Evolutionary conservation across 768 basidiomycete species (phyloP).

Genomic region (Imleria badia): DNA sequence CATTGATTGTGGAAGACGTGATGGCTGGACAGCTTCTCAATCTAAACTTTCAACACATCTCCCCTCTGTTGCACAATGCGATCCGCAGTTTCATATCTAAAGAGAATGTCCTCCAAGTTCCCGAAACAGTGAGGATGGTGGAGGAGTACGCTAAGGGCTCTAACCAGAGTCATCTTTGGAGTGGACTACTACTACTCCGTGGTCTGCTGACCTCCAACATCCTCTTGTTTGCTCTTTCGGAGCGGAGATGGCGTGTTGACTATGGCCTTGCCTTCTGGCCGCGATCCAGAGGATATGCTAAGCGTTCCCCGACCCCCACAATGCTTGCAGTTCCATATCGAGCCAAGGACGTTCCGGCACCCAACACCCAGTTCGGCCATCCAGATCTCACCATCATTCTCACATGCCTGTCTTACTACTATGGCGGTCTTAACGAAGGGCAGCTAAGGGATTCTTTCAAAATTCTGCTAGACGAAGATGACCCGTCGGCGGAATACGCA

Average conservation of each 20-base stretch:
- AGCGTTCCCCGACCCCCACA: background rate
- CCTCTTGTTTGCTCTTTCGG: background rate
- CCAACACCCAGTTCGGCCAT: slow-evolving; percentile 35
- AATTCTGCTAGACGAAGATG: background rate
- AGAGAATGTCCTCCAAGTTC: background rate
- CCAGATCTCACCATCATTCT: slow-evolving; percentile 34
- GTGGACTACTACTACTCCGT: background rate
- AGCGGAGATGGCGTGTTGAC: background rate
- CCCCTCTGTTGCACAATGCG: background rate
- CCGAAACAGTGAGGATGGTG: background rate
- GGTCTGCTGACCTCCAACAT: background rate
- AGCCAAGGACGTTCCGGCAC: slow-evolving; percentile 32
- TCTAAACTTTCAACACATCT: background rate
- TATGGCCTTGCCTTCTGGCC: too few relatives aligned
- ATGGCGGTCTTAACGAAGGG: slow-evolving; percentile 1
- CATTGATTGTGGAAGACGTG: background rate
- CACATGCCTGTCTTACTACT: slow-evolving; percentile 35
- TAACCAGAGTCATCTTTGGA: background rate
- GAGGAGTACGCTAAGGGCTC: background rate
- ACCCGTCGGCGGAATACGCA: background rate
- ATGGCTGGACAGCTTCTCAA: background rate
- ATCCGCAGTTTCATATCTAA: background rate
- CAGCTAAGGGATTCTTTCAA: background rate
- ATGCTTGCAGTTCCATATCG: background rate
- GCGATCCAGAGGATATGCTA: too few relatives aligned